These are phyloP conservation scores for Fusarium cicatricum DNA, from an alignment of 2,329 filamentous ascomycete species.

Conservation along the genomic window DNA sequence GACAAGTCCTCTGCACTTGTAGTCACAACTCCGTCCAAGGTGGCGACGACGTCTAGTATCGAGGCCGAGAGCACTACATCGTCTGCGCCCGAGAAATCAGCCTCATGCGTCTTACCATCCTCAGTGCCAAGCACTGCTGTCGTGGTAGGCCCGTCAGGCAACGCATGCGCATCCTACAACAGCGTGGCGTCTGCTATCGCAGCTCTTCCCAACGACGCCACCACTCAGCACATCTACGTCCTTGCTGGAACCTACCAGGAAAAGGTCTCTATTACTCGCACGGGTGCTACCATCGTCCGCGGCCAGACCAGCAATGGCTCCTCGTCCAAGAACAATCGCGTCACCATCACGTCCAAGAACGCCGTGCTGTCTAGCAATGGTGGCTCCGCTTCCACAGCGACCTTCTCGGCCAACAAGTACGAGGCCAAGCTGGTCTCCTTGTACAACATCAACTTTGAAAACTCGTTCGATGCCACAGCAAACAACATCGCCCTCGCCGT, in stretches of 20 bases:
- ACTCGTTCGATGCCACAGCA: slow-evolving; percentile 17
- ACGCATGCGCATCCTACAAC: slow-evolving; percentile 52
- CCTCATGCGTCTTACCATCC: slow-evolving; percentile 22
- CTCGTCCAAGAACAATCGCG: slow-evolving; percentile 63
- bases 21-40: too few relatives aligned
- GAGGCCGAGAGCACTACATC: not conserved
- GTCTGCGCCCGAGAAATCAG: slow-evolving; percentile 1
- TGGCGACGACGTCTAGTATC: not conserved
- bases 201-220: slow-evolving; percentile 42
- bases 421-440: slow-evolving; percentile 41
- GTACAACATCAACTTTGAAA: slow-evolving; percentile 45
- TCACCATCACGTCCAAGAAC: slow-evolving; percentile 53
- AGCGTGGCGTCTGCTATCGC: slow-evolving; percentile 51
- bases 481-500: slow-evolving; percentile 37
- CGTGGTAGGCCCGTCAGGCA: slow-evolving; percentile 51
- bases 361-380: slow-evolving; percentile 26
- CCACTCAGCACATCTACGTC: slow-evolving; percentile 53
- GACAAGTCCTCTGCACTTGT: too few relatives aligned
- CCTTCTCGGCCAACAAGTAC: slow-evolving; percentile 42
- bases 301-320: slow-evolving; percentile 55
- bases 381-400: slow-evolving; percentile 30
- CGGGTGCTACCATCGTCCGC: slow-evolving; percentile 52
- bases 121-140: slow-evolving; percentile 43
- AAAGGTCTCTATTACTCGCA: slow-evolving; percentile 48
- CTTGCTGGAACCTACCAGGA: slow-evolving; percentile 56